A percentile compares a stretch with the other conserved stretches of the same genome.
Evolutionary conservation across 2,329 filamentous ascomycete genomes (phyloP).

Genomic region (Verticillium longisporum): DNA sequence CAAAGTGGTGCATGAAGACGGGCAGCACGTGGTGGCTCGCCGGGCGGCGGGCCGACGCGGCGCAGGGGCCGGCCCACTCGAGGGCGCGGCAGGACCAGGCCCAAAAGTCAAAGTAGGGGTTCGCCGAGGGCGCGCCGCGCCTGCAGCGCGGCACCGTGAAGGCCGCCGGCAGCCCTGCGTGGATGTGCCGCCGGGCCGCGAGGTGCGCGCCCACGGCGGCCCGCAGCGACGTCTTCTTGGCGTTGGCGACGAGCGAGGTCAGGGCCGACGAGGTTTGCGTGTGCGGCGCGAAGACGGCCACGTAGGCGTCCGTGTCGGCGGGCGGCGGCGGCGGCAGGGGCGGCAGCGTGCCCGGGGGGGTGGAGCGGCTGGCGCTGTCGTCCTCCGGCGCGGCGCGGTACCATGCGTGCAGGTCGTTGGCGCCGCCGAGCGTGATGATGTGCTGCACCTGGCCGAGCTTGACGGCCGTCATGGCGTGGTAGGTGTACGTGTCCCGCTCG

Average conservation of each 20-base stretch:
- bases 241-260: conserved; percentile 56
- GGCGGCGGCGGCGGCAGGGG: conserved; percentile 40
- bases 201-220: conserved; percentile 50
- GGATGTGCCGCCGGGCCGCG: conserved; percentile 41
- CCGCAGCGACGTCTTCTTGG: conserved; percentile 55
- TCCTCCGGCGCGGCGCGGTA: conserved; percentile 29
- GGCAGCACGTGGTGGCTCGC: conserved; percentile 63
- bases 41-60: conserved; percentile 41
- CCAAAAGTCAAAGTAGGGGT: conserved; percentile 65
- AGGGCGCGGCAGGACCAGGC: conserved; percentile 56
- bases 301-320: conserved; percentile 59
- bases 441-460: conserved; percentile 41
- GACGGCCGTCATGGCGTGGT: conserved; percentile 44
- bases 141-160: conserved; percentile 38
- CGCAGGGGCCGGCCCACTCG: conserved; percentile 57
- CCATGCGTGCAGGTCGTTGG: conserved; percentile 42
- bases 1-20: conserved; percentile 73
- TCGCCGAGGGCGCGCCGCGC: conserved; percentile 35
- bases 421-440: conserved; percentile 33
- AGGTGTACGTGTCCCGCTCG: conserved; percentile 37
- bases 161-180: conserved; percentile 29
- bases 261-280: conserved; percentile 56
- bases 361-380: not conserved
- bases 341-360: too few species aligned
- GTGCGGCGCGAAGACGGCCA: conserved; percentile 55